phyloP scores from a whole-genome alignment of 176 grass and related monocot species.

The Carex parvula region DNA sequence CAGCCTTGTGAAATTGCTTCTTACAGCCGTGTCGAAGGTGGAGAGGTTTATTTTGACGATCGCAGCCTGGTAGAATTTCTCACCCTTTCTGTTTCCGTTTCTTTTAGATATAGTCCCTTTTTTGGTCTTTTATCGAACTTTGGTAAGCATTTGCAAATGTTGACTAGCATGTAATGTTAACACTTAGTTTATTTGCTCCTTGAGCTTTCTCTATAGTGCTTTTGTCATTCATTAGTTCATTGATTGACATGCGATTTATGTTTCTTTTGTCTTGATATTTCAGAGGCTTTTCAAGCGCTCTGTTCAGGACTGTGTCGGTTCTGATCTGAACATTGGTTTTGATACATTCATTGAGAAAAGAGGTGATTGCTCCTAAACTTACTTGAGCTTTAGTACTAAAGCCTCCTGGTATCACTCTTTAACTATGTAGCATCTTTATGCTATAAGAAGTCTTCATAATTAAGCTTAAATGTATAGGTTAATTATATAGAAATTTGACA shows the following conservation, averaged over 20 bases:
- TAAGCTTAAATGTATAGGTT: background rate
- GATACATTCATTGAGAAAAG: slow-evolving; percentile 84
- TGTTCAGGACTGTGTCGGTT: slow-evolving; percentile 68
- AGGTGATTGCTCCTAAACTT: slow-evolving; percentile 54
- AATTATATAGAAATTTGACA: slow-evolving; percentile 1
- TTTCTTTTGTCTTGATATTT: slow-evolving; percentile 30
- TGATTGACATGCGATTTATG: slow-evolving; percentile 20
- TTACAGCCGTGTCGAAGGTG: slow-evolving; percentile 82
- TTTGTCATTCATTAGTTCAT: slow-evolving; percentile 8
- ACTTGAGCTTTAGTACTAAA: background rate
- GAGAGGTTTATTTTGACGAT: slow-evolving; percentile 84
- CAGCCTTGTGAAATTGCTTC: slow-evolving; percentile 89
- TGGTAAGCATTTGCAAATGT: background rate
- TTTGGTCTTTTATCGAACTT: background rate
- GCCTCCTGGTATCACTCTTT: background rate
- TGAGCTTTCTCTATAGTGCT: slow-evolving; percentile 17
- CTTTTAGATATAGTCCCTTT: background rate
- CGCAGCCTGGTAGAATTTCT: slow-evolving; percentile 71
- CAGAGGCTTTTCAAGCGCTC: slow-evolving; percentile 96
- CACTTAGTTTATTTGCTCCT: background rate
- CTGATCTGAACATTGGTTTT: slow-evolving; percentile 89
- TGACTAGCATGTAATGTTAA: slow-evolving; percentile 11
- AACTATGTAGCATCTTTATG: background rate
- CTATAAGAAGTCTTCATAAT: background rate
- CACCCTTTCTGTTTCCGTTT: slow-evolving; percentile 19